Percentiles rank a stretch among this genome's conserved stretches.
Conservation (phyloP, 805 yeast species). For the Yamadazyma endophytica region DNA sequence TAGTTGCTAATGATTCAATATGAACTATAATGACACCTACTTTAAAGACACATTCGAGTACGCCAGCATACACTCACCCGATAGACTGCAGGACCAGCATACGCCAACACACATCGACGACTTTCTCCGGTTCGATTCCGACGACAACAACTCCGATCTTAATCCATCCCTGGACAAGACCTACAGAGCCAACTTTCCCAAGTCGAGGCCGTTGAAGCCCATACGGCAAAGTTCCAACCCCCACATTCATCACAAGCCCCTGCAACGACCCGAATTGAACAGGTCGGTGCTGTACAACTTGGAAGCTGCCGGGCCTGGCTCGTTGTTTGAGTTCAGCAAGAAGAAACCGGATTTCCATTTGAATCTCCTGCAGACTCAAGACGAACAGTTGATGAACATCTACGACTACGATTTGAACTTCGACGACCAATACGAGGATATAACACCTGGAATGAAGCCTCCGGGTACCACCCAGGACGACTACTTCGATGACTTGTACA, state of each 20-base stretch:
- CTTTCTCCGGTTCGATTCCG: too few relatives aligned
- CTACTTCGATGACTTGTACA: constrained; percentile 11
- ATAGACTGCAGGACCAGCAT: too few relatives aligned
- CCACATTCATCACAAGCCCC: constrained; percentile 5
- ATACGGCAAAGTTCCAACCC: constrained; percentile 12
- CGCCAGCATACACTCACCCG: too few relatives aligned
- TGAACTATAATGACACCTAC: too few relatives aligned
- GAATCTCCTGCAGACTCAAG: constrained; percentile 4
- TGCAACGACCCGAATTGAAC: constrained; percentile 8
- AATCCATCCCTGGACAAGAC: neutral
- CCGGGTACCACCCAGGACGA: constrained; percentile 18
- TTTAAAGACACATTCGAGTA: too few relatives aligned
- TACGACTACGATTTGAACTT: constrained; percentile 10
- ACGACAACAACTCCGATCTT: too few relatives aligned
- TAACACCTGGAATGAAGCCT: constrained; percentile 32
- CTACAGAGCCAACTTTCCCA: neutral
- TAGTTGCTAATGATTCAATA: too few relatives aligned
- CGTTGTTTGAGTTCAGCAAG: constrained; percentile 7
- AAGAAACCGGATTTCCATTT: constrained; percentile 11
- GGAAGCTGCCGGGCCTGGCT: constrained; percentile 1
- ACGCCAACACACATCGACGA: too few relatives aligned
- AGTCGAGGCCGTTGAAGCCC: constrained; percentile 9
- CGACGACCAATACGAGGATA: constrained; percentile 10
- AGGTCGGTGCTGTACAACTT: constrained; percentile 10
- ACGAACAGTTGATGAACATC: constrained; percentile 5